Evolutionary conservation across 2,329 filamentous ascomycete species (phyloP), one percentile per base, ranked within the genome.

Genomic region (Penicillium sp.): DNA sequence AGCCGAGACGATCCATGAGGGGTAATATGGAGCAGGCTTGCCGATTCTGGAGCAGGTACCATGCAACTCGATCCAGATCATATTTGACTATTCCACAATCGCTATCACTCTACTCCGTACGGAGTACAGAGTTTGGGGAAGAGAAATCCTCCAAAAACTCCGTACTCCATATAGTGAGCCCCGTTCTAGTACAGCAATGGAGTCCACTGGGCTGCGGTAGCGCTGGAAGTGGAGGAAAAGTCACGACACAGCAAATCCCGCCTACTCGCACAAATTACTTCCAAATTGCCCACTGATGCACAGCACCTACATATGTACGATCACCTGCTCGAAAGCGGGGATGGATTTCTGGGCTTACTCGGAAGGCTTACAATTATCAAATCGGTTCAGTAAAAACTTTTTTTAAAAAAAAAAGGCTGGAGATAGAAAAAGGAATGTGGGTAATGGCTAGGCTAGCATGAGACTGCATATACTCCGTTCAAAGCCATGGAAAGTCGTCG

Each of bases 291-390:
- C 45, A 44, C 45, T 31, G 39, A 34, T 21, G 38, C 44, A 43
- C 11, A 40, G 27, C 29, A 41, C 50, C 38, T 40, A 40, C 38
- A 40, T 27, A 8, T 27, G 31, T 24, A 48, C 44, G 44, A 52
- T 52, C 38, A 53, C 9, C 43, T 36, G n/a, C 47, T 39, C 11
- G 29, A 21, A 42, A 52, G 50, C 38, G 50, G 50, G 43, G 38
- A 27, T 38, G 14, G 18, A 22, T 6, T 6, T 47, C 9, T 22
- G 32, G 22, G 14, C 32, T 22, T 22, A 14, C n/a, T 39, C 24
- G 34, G 41, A 7, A 16, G 38, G 8, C 11, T 24, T 11, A n/a
- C 29, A 34, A n/a, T 27, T 24, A 34, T 39, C 21, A 18, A 40
- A 21, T 10, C 9, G 1, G 10, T 4, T 21, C n/a, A 11, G 18